Conservation (phyloP, 164 flowering plant genomes). For the Vitis riparia region DNA sequence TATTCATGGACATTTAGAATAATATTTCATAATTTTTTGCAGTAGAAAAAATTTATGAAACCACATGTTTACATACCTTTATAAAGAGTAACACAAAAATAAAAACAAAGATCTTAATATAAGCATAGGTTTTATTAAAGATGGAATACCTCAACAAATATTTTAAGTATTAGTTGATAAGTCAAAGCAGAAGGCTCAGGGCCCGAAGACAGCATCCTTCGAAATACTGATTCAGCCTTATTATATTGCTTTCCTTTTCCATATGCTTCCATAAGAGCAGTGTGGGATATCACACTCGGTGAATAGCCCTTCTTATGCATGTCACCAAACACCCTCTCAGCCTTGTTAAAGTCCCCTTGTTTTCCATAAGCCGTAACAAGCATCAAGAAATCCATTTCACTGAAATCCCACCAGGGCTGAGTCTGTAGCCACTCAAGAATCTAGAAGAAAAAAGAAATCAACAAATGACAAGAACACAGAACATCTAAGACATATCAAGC, state of each 20-base stretch:
- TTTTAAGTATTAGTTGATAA: conserved; percentile 89
- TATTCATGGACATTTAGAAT: background rate
- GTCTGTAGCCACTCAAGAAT: conserved; percentile 92
- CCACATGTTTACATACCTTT: background rate
- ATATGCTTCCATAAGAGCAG: conserved; percentile 98
- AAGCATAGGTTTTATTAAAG: background rate
- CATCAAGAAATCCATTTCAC: conserved; percentile 88
- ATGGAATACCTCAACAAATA: conserved; percentile 70
- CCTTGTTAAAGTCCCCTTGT: conserved; percentile 74
- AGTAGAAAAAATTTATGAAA: background rate
- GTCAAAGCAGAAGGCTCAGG: conserved; percentile 95
- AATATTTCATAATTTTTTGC: background rate
- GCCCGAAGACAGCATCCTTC: conserved; percentile 89
- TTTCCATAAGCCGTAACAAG: conserved; percentile 96
- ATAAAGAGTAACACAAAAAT: background rate
- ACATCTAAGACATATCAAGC: background rate
- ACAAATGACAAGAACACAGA: background rate
- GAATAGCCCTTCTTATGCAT: conserved; percentile 78
- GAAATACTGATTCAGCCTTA: conserved; percentile 85
- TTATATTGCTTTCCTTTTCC: conserved; percentile 79
- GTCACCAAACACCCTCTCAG: conserved; percentile 62
- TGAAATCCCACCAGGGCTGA: conserved; percentile 96
- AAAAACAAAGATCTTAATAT: background rate
- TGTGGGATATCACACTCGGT: conserved; percentile 78
- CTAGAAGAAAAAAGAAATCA: conserved; percentile 31